These are phyloP conservation scores for Phaeomoniella chlamydospora DNA, from an alignment of 2,329 filamentous ascomycete genomes.

Conservation along the genomic window DNA sequence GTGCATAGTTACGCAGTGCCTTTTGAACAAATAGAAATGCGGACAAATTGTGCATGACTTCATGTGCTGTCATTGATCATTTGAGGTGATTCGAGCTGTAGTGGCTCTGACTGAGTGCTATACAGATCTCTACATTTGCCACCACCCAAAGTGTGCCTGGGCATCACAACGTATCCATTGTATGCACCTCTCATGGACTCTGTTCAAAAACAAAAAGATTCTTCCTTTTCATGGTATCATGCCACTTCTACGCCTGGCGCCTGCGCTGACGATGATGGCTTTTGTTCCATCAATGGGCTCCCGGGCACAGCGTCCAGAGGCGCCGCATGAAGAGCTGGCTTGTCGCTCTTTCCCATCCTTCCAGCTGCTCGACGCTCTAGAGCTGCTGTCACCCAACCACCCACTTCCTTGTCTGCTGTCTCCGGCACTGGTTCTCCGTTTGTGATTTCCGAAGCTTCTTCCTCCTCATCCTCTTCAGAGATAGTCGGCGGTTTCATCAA, in stretches of 20 bases:
- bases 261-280: not conserved
- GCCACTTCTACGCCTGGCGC: not conserved
- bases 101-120: too few relatives aligned
- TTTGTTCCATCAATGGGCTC: conserved; percentile 11
- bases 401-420: conserved; percentile 67
- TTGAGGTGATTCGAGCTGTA: too few relatives aligned
- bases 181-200: too few relatives aligned
- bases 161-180: too few relatives aligned
- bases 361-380: conserved; percentile 53
- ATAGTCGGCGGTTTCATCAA: conserved; percentile 66
- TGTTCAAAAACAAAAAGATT: too few relatives aligned
- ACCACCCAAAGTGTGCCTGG: too few relatives aligned
- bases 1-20: too few relatives aligned
- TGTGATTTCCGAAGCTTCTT: conserved; percentile 30
- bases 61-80: too few relatives aligned
- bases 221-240: too few relatives aligned
- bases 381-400: conserved; percentile 65
- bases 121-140: too few relatives aligned
- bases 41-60: too few relatives aligned
- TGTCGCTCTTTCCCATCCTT: conserved; percentile 37
- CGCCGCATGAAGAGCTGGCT: conserved; percentile 77
- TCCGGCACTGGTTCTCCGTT: conserved; percentile 17
- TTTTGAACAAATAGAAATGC: too few relatives aligned
- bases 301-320: conserved; percentile 57
- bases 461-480: conserved; percentile 53